phyloP scores from a whole-genome alignment of 1,284 basidiomycete species.

The Fomitopsis betulina region DNA sequence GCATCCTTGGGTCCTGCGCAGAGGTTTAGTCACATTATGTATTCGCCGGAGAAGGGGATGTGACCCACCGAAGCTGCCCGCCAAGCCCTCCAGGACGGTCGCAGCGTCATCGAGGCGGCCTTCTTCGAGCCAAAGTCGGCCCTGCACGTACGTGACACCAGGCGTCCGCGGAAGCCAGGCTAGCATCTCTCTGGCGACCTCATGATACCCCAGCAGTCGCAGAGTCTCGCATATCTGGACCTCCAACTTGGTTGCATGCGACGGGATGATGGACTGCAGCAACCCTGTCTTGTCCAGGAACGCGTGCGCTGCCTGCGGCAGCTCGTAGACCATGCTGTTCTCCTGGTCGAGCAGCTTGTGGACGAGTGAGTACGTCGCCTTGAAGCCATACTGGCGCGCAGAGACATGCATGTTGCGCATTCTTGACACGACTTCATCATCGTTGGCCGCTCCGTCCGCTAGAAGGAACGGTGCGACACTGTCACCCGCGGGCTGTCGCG shows the following conservation, averaged over 20 bases:
- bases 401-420: conserved; percentile 72
- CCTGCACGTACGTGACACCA: conserved; percentile 71
- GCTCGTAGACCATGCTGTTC: conserved; percentile 33
- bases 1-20: conserved; percentile 47
- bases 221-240: conserved; percentile 69
- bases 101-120: conserved; percentile 75
- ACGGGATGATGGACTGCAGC: conserved; percentile 60
- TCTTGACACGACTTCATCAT: conserved; percentile 55
- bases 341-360: conserved; percentile 61
- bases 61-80: conserved; percentile 70
- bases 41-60: not conserved
- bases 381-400: conserved; percentile 39
- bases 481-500: conserved; percentile 53
- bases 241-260: conserved; percentile 62
- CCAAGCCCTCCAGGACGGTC: conserved; percentile 68
- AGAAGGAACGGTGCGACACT: conserved; percentile 26
- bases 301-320: conserved; percentile 58
- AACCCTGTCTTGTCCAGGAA: conserved; percentile 64
- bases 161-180: conserved; percentile 75
- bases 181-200: conserved; percentile 60
- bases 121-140: conserved; percentile 63
- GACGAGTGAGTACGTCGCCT: conserved; percentile 64
- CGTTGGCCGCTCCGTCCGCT: conserved; percentile 35
- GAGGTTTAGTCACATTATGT: conserved; percentile 6
- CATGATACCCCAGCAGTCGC: conserved; percentile 59